phyloP scores from a whole-genome alignment of 371 early-diverging fungal species.

The Mortierella polycephala region DNA sequence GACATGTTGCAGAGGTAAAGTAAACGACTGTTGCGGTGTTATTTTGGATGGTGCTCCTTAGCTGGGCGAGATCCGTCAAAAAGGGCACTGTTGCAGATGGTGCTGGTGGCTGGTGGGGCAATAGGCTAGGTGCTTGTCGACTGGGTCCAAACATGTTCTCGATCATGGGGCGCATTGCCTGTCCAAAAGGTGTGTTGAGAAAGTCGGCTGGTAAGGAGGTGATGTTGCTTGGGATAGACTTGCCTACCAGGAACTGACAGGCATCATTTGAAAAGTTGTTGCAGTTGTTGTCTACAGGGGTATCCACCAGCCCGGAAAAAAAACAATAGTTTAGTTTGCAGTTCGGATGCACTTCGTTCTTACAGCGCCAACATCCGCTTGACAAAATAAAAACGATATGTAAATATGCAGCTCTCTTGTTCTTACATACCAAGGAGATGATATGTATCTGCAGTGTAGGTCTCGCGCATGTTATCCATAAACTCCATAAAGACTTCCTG shows the following conservation, averaged over 20 bases:
- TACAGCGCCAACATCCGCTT: too few species aligned
- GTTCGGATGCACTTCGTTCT: too few species aligned
- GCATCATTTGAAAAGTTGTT: conserved; percentile 82
- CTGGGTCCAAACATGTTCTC: conserved; percentile 83
- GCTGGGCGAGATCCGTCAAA: conserved; percentile 50
- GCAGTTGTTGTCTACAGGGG: conserved; percentile 76
- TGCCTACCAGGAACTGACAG: conserved; percentile 84
- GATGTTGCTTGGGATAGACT: conserved; percentile 80
- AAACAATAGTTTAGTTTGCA: conserved; percentile 1
- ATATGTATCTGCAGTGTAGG: conserved; percentile 84
- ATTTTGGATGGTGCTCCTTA: conserved; percentile 54
- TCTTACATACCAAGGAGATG: conserved; percentile 76
- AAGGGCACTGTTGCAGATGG: conserved; percentile 21
- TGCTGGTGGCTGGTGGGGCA: conserved; percentile 2
- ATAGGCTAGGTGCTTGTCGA: conserved; percentile 32
- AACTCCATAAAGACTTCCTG: conserved; percentile 82
- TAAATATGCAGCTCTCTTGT: not conserved
- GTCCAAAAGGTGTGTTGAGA: conserved; percentile 78
- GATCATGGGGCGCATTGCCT: conserved; percentile 80
- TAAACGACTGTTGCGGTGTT: conserved; percentile 74
- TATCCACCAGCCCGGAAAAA: not conserved
- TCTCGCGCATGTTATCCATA: conserved; percentile 70
- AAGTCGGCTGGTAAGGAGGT: conserved; percentile 53
- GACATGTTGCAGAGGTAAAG: conserved; percentile 79
- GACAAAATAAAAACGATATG: too few species aligned